Evolutionary conservation across 2,329 filamentous ascomycete genomes (phyloP), one percentile per base, ranked within the genome.

Genomic region (Colletotrichum theobromicola): DNA sequence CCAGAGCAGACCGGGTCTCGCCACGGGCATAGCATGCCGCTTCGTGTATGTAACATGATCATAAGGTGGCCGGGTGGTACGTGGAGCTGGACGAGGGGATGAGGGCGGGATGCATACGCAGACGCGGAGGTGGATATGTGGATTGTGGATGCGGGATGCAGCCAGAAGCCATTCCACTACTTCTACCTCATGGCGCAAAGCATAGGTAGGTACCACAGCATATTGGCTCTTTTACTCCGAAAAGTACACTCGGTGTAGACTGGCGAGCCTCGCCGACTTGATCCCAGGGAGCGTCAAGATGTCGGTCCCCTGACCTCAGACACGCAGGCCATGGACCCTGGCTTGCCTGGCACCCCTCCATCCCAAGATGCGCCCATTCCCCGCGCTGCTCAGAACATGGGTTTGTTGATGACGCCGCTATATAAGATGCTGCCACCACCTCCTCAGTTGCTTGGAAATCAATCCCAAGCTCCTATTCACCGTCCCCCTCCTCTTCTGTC

Each of bases 221-320:
- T 28, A 13, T 28, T 62, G 62, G 37, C 21, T 16, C 53, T 28
- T 21, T 34, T 57, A 30, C 32, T 32, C 15, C 64, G 24, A 71
- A 53, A 42, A 42, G 55, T 32, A 57, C 26, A 63, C 32, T 67
- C 35, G 62, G 57, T 42, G 63, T 58, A 58, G 46, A 24, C 42
- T 67, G 64, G 18, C 12, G 42, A 72, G 63, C 57, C 62, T 58
- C 63, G 61, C 63, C 61, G 62, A 66, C 32, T 72, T n/a, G 50
- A 64, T 67, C 24, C 57, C 15, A 67, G 72, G 72, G 62, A 72
- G 55, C 32, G 42, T 42, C 46, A n/a, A 67, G 57, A 67, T 67
- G 68, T 46, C 62, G 57, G 72, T 62, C 67, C 72, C 72, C 63
- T 75, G 72, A 62, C 62, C 68, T 75, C 42, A 75, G 62, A 75